Conservation (phyloP, 345 rosid genomes). For the Boechera divaricarpa region DNA sequence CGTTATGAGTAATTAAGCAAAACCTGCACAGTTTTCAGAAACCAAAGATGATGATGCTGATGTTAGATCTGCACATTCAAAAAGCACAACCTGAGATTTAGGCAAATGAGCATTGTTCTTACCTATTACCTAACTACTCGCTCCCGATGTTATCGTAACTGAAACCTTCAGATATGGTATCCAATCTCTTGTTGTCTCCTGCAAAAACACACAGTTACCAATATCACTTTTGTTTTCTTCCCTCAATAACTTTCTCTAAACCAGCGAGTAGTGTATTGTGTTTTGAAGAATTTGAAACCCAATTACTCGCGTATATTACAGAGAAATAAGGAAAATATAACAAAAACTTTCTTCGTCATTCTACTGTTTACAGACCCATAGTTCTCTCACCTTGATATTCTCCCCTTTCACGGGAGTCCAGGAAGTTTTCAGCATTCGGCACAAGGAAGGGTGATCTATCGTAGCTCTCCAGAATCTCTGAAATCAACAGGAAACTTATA, state of each 20-base stretch:
- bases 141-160: slow-evolving; percentile 81
- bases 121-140: slow-evolving; percentile 52
- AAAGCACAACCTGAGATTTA: background rate
- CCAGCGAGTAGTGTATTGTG: background rate
- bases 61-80: slow-evolving; percentile 29
- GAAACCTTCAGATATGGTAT: slow-evolving; percentile 87
- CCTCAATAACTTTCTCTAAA: slow-evolving; percentile 4
- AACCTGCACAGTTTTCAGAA: slow-evolving; percentile 41
- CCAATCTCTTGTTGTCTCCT: slow-evolving; percentile 83
- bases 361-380: background rate
- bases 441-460: slow-evolving; percentile 82
- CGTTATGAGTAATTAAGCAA: slow-evolving; percentile 32
- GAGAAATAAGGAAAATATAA: background rate
- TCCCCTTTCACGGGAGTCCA: slow-evolving; percentile 66
- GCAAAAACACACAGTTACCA: slow-evolving; percentile 42
- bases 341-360: slow-evolving; percentile 19
- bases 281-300: background rate
- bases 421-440: slow-evolving; percentile 53
- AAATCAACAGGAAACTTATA: slow-evolving; percentile 18
- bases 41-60: slow-evolving; percentile 18
- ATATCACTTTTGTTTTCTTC: slow-evolving; percentile 28
- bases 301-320: background rate
- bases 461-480: slow-evolving; percentile 90
- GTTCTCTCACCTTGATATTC: slow-evolving; percentile 63
- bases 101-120: slow-evolving; percentile 17